Base-by-base conservation (phyloP, 148 eudicot species). In the Drosera capensis region DNA sequence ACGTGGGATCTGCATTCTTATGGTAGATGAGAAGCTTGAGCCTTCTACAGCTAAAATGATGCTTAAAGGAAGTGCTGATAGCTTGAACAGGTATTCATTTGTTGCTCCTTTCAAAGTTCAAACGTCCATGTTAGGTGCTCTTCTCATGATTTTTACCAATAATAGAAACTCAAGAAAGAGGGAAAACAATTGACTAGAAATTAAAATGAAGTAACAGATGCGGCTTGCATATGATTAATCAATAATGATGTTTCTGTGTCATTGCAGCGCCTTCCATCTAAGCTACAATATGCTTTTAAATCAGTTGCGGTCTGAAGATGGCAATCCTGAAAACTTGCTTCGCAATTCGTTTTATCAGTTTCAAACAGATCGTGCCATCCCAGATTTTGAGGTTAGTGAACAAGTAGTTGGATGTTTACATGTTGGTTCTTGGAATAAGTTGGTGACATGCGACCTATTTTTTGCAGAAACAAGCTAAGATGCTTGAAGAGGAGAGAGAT, bases 11-110 rank as follows among this genome's bases (percentile, higher is more conserved):
- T 84, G 97, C 65, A 80, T 90, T 52, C 83, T 90, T 65, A 90
- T 90, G 97, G 93, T 90, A 47, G 97, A 90, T 73, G 97, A 84
- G 65, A 90, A 90, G 68, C 58, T 90, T 58, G 95, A 90, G 67
- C 97, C 97, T 45, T 73, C 97, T n/a, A 90, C 97, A 46, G 93
- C 95, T 29, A 90, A 90, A 66, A 54, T 64, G 59, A 90, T 90
- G 97, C 71, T 90, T 11, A 90, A 84, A 64, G 97, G 97, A 57
- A 78, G 60, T 70, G 97, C 97, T 52, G 97, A 90, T 62, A 63
- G 80, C 68, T 78, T 90, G 62, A 90, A 90, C 80, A 90, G 97
- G 95, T 90, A 51, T 43, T 17, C 25, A 14, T 48, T 25, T 34
- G 28, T 26, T 37, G 23, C 51, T 29, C 19, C 25, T 12, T 14